phyloP scores from a whole-genome alignment of 2,329 filamentous ascomycete species.

The Neopestalotiopsis rosae region DNA sequence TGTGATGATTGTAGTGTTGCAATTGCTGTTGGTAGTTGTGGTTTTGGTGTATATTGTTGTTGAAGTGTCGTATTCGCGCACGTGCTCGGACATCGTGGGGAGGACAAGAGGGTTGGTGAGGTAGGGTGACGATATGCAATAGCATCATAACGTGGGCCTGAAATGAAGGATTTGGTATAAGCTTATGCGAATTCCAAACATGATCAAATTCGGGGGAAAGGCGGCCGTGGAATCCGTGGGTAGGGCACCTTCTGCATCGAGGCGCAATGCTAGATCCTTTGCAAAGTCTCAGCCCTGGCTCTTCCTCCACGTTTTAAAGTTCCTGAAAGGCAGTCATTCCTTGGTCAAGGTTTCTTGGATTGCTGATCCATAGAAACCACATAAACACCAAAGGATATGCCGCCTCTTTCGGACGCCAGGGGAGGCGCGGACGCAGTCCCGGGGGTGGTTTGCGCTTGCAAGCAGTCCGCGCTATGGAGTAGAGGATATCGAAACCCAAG shows the following conservation, averaged over 20 bases:
- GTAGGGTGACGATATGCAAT: not conserved
- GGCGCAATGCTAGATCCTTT: constrained; percentile 18
- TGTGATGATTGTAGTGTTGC: not conserved
- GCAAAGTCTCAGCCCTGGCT: constrained; percentile 18
- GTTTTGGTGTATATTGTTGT: not conserved
- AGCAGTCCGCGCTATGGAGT: constrained; percentile 6
- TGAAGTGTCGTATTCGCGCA: not conserved
- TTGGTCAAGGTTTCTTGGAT: not conserved
- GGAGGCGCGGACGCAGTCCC: not conserved
- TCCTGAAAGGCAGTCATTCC: not conserved
- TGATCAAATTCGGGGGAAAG: constrained; percentile 5
- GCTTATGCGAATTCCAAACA: constrained; percentile 7
- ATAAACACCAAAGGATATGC: not conserved
- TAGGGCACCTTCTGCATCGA: constrained; percentile 8
- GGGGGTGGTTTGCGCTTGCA: constrained; percentile 20
- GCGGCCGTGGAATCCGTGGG: constrained; percentile 3
- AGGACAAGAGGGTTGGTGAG: not conserved
- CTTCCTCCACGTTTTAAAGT: constrained; percentile 6
- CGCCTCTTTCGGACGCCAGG: not conserved
- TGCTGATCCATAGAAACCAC: constrained; percentile 10
- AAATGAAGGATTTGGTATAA: constrained; percentile 10
- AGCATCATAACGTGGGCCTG: constrained; percentile 9
- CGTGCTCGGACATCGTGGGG: not conserved
- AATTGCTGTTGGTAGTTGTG: not conserved
- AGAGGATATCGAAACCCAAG: constrained; percentile 14